phyloP scores from a whole-genome alignment of 2,329 filamentous ascomycete species.

The Penicillium sp. region DNA sequence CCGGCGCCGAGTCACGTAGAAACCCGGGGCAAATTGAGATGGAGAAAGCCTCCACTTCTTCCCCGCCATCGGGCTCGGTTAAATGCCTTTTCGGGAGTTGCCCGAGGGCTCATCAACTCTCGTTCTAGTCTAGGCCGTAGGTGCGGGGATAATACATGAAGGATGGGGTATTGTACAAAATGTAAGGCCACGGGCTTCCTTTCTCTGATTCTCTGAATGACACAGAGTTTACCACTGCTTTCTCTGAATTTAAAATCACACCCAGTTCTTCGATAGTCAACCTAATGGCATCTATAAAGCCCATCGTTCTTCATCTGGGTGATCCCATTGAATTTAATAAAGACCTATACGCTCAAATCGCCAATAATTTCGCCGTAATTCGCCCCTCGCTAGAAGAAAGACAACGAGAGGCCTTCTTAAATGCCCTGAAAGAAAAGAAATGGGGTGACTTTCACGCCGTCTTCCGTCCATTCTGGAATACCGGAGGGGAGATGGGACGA shows the following conservation, averaged over 20 bases:
- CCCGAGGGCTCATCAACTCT: neutral
- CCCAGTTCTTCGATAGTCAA: neutral
- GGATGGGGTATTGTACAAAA: no score
- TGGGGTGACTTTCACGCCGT: conserved; percentile 10
- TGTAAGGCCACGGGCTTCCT: no score
- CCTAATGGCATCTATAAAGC: conserved; percentile 7
- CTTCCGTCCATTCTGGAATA: conserved; percentile 12
- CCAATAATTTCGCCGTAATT: conserved; percentile 6
- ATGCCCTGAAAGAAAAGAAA: conserved; percentile 10
- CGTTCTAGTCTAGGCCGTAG: neutral
- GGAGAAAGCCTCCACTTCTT: conserved; percentile 6
- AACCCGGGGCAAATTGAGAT: neutral
- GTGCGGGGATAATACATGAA: conserved; percentile 7
- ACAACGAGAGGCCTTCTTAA: conserved; percentile 6
- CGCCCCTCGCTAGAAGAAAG: conserved; percentile 7
- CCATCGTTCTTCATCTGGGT: conserved; percentile 11
- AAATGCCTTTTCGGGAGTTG: neutral
- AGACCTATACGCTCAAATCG: conserved; percentile 6
- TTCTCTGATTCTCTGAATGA: no score
- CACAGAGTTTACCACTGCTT: no score
- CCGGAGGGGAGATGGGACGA: conserved; percentile 11
- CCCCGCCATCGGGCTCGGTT: conserved; percentile 5
- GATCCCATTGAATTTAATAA: conserved; percentile 14
- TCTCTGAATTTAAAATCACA: neutral
- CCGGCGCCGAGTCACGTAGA: neutral